Base-by-base conservation (phyloP, 257 asterid genomes). In the Petunia secreta region DNA sequence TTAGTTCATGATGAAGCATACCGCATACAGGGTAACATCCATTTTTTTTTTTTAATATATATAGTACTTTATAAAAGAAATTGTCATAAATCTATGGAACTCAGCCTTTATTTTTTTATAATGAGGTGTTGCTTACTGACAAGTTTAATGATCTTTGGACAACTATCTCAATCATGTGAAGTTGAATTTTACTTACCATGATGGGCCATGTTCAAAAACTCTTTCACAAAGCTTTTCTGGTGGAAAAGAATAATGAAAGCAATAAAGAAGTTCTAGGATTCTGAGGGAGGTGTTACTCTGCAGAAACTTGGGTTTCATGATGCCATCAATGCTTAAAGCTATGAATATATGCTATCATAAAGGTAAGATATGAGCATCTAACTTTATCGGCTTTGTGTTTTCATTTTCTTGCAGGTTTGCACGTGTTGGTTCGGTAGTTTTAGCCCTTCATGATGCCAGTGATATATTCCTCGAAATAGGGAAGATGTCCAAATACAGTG, bases 391-490 rank as follows among this genome's bases (percentile, higher is more conserved):
- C 6, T 36, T 50, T 73, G 43, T 50, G 14, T 50, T 73, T 73
- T 50, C 44, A 57, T 62, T 38, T n/a, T 62, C 38, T 43, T 86
- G 86, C 91, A 95, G 98, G 86, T 95, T 93, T 90, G 97, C 87
- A 54, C 96, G 98, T 36, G 94, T 79, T 5, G 98, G 98, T 77
- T 92, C 98, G 13, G 75, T 95, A 65, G 88, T 93, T 82, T 87
- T 95, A 83, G 98, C 98, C 76, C 93, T 95, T 82, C 98, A 95
- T 77, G 98, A 95, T 90, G 98, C 94, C 64, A 91, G 93, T n/a
- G 98, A 95, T 85, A 85, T 93, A 43, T 91, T 95, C 83, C 89
- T 95, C 73, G 98, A 93, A 88, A 83, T 93, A 3, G 98, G 95
- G 46, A 95, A 95, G 89, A 95, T 95, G 98, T 95, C 98, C 59